A percentile compares a stretch with the other conserved stretches of the same genome.
Evolutionary conservation across 495 filamentous ascomycete genomes (phyloP).

Genomic region (Lepraria neglecta): DNA sequence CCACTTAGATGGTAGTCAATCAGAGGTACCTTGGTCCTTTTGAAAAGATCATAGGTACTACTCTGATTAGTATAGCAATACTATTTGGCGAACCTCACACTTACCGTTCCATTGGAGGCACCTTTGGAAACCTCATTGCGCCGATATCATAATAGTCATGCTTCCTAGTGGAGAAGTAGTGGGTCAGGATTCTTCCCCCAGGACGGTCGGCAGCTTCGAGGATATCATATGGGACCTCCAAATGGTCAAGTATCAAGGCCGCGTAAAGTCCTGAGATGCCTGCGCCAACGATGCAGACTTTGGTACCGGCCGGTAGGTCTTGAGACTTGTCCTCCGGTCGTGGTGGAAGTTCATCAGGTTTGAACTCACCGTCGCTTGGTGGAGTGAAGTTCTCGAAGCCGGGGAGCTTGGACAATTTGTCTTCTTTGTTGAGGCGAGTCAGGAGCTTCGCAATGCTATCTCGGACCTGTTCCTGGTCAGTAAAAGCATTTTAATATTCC

Average conservation of each 20-base stretch:
- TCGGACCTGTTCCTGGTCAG: background rate
- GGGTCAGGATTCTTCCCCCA: conserved; percentile 5
- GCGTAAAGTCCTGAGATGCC: conserved; percentile 1
- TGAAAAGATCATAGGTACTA: conserved; percentile 10
- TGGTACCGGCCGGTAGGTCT: background rate
- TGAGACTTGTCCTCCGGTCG: background rate
- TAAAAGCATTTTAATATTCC: background rate
- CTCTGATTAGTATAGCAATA: too few species aligned
- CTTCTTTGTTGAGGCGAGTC: conserved; percentile 8
- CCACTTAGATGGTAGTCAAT: background rate
- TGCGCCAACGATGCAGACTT: conserved; percentile 10
- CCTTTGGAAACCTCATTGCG: conserved; percentile 7
- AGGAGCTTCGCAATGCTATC: conserved; percentile 8
- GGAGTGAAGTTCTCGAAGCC: conserved; percentile 4
- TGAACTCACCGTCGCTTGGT: background rate
- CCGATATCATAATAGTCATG: conserved; percentile 9
- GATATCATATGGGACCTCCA: background rate
- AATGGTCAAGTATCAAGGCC: conserved; percentile 1
- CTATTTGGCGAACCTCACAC: background rate
- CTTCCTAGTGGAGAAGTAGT: conserved; percentile 8
- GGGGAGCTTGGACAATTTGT: conserved; percentile 3
- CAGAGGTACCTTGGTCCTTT: conserved; percentile 4
- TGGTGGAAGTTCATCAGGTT: background rate
- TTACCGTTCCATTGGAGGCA: conserved; percentile 8
- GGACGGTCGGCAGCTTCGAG: conserved; percentile 8